These are phyloP conservation scores for Candida broadrunensis DNA, from an alignment of 805 yeast species.

Conservation along the genomic window DNA sequence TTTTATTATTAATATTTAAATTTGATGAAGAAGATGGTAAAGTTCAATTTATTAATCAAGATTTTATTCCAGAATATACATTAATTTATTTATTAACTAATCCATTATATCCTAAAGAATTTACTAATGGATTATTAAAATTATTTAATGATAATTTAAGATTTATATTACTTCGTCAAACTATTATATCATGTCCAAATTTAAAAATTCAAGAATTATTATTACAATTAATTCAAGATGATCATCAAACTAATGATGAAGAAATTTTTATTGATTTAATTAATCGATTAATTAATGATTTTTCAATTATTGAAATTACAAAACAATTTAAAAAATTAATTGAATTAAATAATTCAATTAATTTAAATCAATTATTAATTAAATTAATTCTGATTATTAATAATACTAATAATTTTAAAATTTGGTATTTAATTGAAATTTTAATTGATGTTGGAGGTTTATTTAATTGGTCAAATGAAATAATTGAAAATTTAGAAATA, in stretches of 20 bases:
- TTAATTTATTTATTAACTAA: conserved; percentile 78
- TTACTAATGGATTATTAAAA: conserved; percentile 53
- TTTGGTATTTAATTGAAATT: conserved; percentile 60
- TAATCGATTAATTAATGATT: conserved; percentile 63
- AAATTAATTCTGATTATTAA: conserved; percentile 35
- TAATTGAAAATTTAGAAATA: conserved; percentile 42
- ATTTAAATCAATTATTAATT: conserved; percentile 38
- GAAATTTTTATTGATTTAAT: conserved; percentile 69
- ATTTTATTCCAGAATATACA: conserved; percentile 53
- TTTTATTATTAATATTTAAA: conserved; percentile 42
- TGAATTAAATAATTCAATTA: conserved; percentile 18
- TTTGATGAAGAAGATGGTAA: conserved; percentile 11
- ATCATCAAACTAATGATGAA: conserved; percentile 54
- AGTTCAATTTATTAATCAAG: conserved; percentile 20
- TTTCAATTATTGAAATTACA: conserved; percentile 57
- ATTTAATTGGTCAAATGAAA: conserved; percentile 57
- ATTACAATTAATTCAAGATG: conserved; percentile 48
- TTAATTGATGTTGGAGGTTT: conserved; percentile 74
- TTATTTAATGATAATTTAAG: conserved; percentile 40
- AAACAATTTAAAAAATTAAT: conserved; percentile 38
- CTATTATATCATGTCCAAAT: conserved; percentile 74
- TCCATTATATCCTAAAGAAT: conserved; percentile 73
- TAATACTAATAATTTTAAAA: conserved; percentile 41
- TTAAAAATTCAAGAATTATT: conserved; percentile 64
- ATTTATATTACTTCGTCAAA: conserved; percentile 74